Percentiles rank a stretch among this genome's conserved stretches.
Evolutionary conservation across 495 filamentous ascomycete genomes (phyloP).

Genomic region (Glarea lozoyensis): DNA sequence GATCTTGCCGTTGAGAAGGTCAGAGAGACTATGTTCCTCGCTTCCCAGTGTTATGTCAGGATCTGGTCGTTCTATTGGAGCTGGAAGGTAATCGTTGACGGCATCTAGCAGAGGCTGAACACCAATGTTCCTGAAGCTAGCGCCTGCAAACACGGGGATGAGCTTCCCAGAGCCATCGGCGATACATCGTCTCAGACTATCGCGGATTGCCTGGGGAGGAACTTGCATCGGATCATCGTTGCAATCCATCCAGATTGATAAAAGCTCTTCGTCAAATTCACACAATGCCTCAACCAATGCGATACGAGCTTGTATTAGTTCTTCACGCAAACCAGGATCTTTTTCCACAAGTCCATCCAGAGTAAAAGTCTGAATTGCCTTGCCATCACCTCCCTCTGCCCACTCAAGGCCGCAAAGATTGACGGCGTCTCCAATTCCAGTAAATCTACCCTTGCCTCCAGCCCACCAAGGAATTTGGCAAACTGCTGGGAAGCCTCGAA

Average conservation of each 20-base stretch:
- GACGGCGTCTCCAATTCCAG: conserved; percentile 78
- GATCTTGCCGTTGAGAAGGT: conserved; percentile 33
- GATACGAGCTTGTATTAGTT: conserved; percentile 66
- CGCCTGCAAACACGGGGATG: conserved; percentile 83
- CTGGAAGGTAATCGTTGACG: conserved; percentile 77
- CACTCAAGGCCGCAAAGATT: conserved; percentile 40
- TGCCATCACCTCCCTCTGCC: conserved; percentile 59
- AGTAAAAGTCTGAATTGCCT: conserved; percentile 40
- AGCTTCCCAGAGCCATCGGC: conserved; percentile 52
- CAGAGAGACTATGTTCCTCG: conserved; percentile 39
- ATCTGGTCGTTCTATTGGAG: conserved; percentile 68
- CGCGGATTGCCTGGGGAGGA: conserved; percentile 52
- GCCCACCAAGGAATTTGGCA: conserved; percentile 94
- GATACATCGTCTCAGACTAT: conserved; percentile 65
- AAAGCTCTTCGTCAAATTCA: conserved; percentile 77
- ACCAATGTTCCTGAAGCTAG: conserved; percentile 88
- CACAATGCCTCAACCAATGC: conserved; percentile 76
- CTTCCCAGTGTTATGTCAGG: conserved; percentile 63
- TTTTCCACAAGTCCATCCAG: conserved; percentile 42
- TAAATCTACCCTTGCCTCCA: conserved; percentile 59
- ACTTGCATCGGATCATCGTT: conserved; percentile 66
- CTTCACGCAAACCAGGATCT: conserved; percentile 41
- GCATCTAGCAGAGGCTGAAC: conserved; percentile 90
- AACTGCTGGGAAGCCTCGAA: conserved; percentile 78
- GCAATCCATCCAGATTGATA: conserved; percentile 72